These are phyloP conservation scores for Globisporangium solare DNA, from an alignment of 352 stramenopile species.

Conservation along the genomic window DNA sequence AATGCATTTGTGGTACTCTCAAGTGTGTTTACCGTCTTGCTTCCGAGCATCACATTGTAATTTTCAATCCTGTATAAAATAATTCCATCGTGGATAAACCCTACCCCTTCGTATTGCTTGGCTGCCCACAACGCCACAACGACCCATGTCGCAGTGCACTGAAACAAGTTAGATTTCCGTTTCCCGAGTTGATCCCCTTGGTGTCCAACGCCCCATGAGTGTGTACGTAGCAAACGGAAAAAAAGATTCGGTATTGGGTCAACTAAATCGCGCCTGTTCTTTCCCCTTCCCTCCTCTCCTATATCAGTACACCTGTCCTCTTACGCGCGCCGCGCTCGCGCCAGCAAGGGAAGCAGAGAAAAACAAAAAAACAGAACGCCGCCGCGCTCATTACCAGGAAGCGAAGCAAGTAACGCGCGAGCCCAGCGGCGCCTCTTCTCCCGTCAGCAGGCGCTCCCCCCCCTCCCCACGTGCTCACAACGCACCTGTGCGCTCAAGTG, in stretches of 20 bases:
- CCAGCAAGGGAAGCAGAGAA: neutral
- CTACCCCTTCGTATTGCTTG: no score
- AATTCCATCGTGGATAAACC: no score
- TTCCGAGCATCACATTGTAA: no score
- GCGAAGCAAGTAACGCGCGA: neutral
- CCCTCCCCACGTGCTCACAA: neutral
- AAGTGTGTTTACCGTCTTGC: neutral
- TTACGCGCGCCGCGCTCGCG: neutral
- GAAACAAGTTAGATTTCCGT: neutral
- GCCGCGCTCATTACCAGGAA: neutral
- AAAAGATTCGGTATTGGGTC: neutral
- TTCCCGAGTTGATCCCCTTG: neutral
- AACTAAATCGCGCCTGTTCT: no score
- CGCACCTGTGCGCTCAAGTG: neutral
- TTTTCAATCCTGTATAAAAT: no score
- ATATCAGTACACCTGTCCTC: neutral
- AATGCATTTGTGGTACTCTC: neutral
- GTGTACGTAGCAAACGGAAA: neutral
- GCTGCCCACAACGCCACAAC: neutral
- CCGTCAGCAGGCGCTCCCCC: neutral
- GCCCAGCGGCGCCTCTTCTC: neutral
- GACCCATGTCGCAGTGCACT: neutral
- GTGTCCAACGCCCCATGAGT: neutral
- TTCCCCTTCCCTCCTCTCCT: neutral
- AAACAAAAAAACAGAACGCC: conserved; percentile 5